A percentile compares a stretch with the other conserved stretches of the same genome.
Evolutionary conservation across 164 flowering plant species (phyloP).

Genomic region (Aristolochia fimbriata): DNA sequence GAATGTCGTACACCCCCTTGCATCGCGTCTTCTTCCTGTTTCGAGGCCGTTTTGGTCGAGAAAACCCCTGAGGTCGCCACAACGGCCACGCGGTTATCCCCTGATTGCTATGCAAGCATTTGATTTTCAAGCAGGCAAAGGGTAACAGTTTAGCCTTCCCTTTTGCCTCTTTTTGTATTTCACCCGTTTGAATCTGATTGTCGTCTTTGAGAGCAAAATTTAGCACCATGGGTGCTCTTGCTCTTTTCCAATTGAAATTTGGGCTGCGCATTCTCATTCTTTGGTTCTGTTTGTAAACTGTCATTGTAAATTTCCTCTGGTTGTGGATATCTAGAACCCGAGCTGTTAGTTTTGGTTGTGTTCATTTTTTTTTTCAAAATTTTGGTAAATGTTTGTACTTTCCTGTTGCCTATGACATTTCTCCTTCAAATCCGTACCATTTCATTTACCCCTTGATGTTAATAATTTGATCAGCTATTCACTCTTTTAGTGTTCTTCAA

Average conservation of each 20-base stretch:
- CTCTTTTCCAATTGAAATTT: too few species aligned
- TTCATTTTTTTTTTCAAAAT: too few species aligned
- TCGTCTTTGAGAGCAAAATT: not conserved
- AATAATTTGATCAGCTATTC: not conserved
- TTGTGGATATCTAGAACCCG: too few species aligned
- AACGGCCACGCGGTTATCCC: constrained; percentile 11
- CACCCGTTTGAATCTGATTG: not conserved
- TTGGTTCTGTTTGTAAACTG: not conserved
- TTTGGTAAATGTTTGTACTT: too few species aligned
- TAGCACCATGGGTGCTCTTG: not conserved
- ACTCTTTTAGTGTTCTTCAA: not conserved
- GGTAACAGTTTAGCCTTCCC: constrained; percentile 17
- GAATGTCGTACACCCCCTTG: constrained; percentile 9
- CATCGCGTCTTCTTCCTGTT: constrained; percentile 1
- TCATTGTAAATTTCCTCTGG: not conserved
- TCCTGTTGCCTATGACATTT: too few species aligned
- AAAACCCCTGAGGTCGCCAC: constrained; percentile 4
- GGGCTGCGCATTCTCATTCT: not conserved
- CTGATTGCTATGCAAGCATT: constrained; percentile 14
- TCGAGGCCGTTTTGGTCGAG: constrained; percentile 2
- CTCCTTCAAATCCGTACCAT: not conserved
- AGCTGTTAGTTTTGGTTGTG: too few species aligned
- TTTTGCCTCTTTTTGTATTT: not conserved
- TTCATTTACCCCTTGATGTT: not conserved
- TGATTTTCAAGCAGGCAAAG: constrained; percentile 43